Base-by-base conservation (phyloP, 208 protist genomes). In the Phytomonas francai region DNA sequence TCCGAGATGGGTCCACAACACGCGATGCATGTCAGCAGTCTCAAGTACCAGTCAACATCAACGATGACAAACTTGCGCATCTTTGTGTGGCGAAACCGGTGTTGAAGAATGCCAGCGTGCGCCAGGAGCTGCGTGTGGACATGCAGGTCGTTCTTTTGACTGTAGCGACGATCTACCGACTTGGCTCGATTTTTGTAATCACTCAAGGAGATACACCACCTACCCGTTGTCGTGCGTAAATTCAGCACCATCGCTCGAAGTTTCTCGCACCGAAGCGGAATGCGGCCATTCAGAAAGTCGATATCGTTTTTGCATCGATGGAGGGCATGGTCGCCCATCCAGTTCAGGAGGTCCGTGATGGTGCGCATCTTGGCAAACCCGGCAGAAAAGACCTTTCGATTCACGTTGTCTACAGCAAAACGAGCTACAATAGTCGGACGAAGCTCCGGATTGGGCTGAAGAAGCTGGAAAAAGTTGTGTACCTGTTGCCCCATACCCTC, bases 361-460 rank as follows among this genome's bases (percentile, higher is more conserved):
- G 75, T 81, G 54, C 73, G 72, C 31, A 91, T 74, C 14, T 77
- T 68, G 27, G 58, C 69, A 61, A 84, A 77, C 45, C 72, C 74
- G 4, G 81, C 68, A 22, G 77, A 56, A 71, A 81, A 72, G 33
- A 92, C 78, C 28, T 70, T 58, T 8, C 84, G 82, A 33, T 73
- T 73, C 33, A 75, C 68, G 63, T 91, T 92, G 78, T 91, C 81
- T 0, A 92, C 81, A 9, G 84, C 86, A 54, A 92, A 88, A 19
- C 78, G 73, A 27, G 79, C 87, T 28, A 88, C 72, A 42, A 95
- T 85, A 29, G 68, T 76, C 1, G 89, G 89, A 3, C 85, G 84
- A 49, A 85, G 79, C 51, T 86, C 79, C 5, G 74, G 42, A 31
- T 80, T 66, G 25, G 67, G 76, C 68, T 95, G 86, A 65, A 95